Evolutionary conservation across 352 stramenopile genomes (phyloP).

Genomic region (Phytopythium boreale): DNA sequence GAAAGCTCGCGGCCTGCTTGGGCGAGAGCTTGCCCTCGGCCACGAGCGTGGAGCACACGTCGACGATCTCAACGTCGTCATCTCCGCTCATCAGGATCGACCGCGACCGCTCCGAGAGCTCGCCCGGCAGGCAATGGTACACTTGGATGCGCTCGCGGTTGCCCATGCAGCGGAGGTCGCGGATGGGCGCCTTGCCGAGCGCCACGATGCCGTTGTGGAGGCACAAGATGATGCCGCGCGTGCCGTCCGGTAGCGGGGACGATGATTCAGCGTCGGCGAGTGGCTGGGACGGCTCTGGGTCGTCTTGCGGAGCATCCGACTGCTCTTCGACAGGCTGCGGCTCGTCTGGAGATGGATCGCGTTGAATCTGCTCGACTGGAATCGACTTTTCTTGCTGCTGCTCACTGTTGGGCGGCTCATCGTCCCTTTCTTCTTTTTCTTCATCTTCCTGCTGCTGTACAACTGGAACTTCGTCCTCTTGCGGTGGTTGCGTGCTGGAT

Average conservation of each 20-base stretch:
- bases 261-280: neutral
- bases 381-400: neutral
- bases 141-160: constrained; percentile 52
- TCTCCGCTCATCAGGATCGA: constrained; percentile 31
- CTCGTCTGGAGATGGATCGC: too few species aligned
- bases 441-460: neutral
- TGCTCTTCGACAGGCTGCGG: too few species aligned
- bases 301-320: neutral
- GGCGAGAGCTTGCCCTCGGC: constrained; percentile 22
- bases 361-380: too few species aligned
- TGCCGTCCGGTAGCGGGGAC: neutral
- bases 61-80: constrained; percentile 38
- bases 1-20: constrained; percentile 26
- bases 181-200: constrained; percentile 46
- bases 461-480: neutral
- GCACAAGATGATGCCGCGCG: constrained; percentile 30
- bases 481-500: neutral
- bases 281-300: neutral
- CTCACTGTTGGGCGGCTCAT: too few species aligned
- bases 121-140: constrained; percentile 43
- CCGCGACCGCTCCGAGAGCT: constrained; percentile 31
- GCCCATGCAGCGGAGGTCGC: constrained; percentile 44
- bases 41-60: constrained; percentile 34
- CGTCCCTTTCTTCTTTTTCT: too few species aligned
- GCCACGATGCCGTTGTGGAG: constrained; percentile 38